These are phyloP conservation scores for Heterobasidion parviporum DNA, from an alignment of 1,284 basidiomycete species.

Conservation along the genomic window DNA sequence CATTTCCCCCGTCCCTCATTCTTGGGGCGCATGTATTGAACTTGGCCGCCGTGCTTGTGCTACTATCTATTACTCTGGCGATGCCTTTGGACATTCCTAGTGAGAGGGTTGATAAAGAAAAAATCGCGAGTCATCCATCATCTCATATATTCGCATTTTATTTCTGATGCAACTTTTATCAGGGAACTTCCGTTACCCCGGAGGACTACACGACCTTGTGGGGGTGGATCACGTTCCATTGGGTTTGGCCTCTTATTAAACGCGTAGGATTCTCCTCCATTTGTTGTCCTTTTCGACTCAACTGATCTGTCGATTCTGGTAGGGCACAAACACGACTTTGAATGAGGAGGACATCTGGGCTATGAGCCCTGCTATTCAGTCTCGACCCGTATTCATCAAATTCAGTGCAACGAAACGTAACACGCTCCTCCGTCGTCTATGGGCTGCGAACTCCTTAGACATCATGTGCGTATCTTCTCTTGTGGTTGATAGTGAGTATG, in stretches of 20 bases:
- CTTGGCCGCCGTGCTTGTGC: conserved; percentile 27
- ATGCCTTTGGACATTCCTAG: conserved; percentile 58
- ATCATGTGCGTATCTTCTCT: conserved; percentile 34
- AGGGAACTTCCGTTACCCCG: conserved; percentile 49
- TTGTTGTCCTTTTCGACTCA: neutral
- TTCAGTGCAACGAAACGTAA: conserved; percentile 34
- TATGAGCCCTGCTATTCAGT: conserved; percentile 62
- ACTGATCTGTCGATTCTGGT: neutral
- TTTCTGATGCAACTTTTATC: neutral
- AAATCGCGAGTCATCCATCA: conserved; percentile 31
- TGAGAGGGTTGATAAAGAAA: conserved; percentile 31
- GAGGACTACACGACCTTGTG: conserved; percentile 76
- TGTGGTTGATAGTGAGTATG: neutral
- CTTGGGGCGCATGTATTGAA: conserved; percentile 31
- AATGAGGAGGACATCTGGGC: conserved; percentile 66
- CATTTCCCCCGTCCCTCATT: conserved; percentile 25
- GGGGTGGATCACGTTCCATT: conserved; percentile 75
- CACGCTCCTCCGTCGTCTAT: conserved; percentile 57
- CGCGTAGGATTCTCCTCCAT: conserved; percentile 20
- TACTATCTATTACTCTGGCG: conserved; percentile 36
- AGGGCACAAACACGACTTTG: conserved; percentile 55
- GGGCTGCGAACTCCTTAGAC: conserved; percentile 67
- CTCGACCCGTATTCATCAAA: conserved; percentile 56
- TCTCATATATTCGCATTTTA: neutral
- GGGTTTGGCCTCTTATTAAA: conserved; percentile 65